Evolutionary conservation across 176 grass and related monocot genomes (phyloP), one percentile per base, ranked within the genome.

Genomic region (Themeda triandra): DNA sequence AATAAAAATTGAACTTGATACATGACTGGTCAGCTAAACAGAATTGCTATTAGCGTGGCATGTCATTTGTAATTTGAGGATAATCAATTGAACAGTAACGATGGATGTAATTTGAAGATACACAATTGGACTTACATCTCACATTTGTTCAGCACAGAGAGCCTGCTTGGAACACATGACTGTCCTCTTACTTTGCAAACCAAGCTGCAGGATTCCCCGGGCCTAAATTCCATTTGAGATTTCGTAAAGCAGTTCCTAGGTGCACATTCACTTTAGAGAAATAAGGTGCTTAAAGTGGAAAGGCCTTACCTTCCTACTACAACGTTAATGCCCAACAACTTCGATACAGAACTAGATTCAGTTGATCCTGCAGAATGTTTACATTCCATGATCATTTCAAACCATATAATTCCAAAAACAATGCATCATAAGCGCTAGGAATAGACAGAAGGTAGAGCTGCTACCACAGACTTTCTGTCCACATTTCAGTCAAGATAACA

Each of bases 111-210:
- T 71, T 79, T 29, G 36, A 84, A 71, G 1, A 62, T 41, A 44
- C 48, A 81, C 13, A 66, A 71, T 28, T 63, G 64, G 60, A 92
- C 96, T 99, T 94, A 98, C 96, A 96, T 70, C 64, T 94, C 88
- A 63, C 96, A 98, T 91, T 73, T 86, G 80, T 96, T 98, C 49
- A 98, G 78, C 30, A 83, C 63, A 58, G 86, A 92, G 58, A 96
- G 91, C 67, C 83, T 93, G 76, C 86, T 94, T 40, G 88, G 86
- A 88, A 98, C 91, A 87, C 93, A 98, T 63, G 93, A 92, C 75
- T 98, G 91, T 23, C 93, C 93, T 78, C 72, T 92, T 63, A 44
- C 85, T 80, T 76, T 90, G 88, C 96, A 98, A 35, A 82, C 88
- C 62, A 72, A 88, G 58, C 81, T 93, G 86, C 93, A 96, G 1